Conservation (phyloP, 2,329 filamentous ascomycete genomes). For the Fusarium nelsonii region DNA sequence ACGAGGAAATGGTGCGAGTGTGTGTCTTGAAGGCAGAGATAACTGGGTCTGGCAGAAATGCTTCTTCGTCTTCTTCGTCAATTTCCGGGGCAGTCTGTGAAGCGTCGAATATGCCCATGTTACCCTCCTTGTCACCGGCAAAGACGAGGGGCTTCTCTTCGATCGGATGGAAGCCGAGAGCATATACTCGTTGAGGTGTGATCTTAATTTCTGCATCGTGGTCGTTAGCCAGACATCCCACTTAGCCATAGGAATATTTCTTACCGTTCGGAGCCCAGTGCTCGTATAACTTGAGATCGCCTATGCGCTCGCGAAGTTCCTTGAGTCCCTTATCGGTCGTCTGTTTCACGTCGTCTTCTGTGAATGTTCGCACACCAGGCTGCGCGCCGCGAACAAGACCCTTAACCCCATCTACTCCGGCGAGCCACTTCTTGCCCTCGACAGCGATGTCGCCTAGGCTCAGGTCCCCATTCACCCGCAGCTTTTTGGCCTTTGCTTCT, state of each 20-base stretch:
- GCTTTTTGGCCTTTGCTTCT: conserved; percentile 68
- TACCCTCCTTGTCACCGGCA: conserved; percentile 93
- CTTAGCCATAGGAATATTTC: conserved; percentile 40
- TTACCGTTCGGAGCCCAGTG: conserved; percentile 83
- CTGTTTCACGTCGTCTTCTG: conserved; percentile 82
- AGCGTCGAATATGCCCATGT: conserved; percentile 90
- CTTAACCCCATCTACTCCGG: conserved; percentile 73
- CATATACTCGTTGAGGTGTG: conserved; percentile 87
- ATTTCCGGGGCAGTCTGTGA: conserved; percentile 74
- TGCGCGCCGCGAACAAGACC: conserved; percentile 74
- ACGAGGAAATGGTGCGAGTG: conserved; percentile 86
- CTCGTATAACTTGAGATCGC: conserved; percentile 81
- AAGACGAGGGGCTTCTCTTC: conserved; percentile 89
- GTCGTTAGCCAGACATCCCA: neutral
- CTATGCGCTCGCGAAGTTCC: conserved; percentile 81
- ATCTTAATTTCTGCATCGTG: conserved; percentile 81
- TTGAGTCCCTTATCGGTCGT: conserved; percentile 83
- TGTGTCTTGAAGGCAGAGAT: conserved; percentile 93
- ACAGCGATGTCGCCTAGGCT: conserved; percentile 82
- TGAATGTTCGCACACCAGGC: conserved; percentile 87
- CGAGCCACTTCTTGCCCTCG: conserved; percentile 81
- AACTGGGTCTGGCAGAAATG: conserved; percentile 75
- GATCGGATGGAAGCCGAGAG: conserved; percentile 89
- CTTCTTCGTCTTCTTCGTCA: conserved; percentile 77
- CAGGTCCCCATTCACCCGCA: conserved; percentile 68